Conservation (phyloP, 768 basidiomycete species). For the Auriscalpium vulgare region DNA sequence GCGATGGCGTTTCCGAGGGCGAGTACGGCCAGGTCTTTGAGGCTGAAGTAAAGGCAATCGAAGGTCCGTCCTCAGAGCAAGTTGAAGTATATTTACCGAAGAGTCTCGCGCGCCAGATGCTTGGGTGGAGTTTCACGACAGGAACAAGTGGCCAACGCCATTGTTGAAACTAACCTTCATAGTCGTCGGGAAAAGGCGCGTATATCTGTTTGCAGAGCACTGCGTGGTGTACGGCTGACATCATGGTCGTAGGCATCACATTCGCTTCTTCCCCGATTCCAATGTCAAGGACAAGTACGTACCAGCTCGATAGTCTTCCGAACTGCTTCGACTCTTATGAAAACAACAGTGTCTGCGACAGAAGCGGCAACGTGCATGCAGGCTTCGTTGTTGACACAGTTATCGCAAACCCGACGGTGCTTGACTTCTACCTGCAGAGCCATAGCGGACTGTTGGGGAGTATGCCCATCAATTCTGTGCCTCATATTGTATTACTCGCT, state of each 20-base stretch:
- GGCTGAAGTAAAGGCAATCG: conserved; percentile 32
- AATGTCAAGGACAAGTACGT: neutral
- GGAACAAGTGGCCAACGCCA: conserved; percentile 1
- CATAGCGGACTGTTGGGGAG: conserved; percentile 44
- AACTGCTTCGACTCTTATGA: neutral
- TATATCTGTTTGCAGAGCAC: neutral
- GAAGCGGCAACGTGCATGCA: conserved; percentile 63
- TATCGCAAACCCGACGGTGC: conserved; percentile 59
- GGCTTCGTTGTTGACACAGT: conserved; percentile 70
- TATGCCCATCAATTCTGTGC: neutral
- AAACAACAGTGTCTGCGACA: conserved; percentile 38
- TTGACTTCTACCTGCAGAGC: conserved; percentile 72
- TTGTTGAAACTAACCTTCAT: conserved; percentile 60
- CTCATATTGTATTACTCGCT: neutral
- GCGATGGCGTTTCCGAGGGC: conserved; percentile 52
- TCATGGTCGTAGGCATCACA: conserved; percentile 34
- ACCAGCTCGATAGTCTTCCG: neutral
- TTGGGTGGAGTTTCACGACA: conserved; percentile 46
- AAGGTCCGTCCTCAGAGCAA: neutral
- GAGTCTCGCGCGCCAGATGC: conserved; percentile 56
- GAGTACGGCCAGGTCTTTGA: conserved; percentile 44
- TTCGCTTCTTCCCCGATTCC: conserved; percentile 45
- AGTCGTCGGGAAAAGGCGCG: conserved; percentile 60
- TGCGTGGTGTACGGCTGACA: neutral
- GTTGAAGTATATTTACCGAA: conserved; percentile 29